A percentile compares a stretch with the other conserved stretches of the same genome.
Evolutionary conservation across 768 basidiomycete genomes (phyloP).

Genomic region (Tricholoma bakamatsutake): DNA sequence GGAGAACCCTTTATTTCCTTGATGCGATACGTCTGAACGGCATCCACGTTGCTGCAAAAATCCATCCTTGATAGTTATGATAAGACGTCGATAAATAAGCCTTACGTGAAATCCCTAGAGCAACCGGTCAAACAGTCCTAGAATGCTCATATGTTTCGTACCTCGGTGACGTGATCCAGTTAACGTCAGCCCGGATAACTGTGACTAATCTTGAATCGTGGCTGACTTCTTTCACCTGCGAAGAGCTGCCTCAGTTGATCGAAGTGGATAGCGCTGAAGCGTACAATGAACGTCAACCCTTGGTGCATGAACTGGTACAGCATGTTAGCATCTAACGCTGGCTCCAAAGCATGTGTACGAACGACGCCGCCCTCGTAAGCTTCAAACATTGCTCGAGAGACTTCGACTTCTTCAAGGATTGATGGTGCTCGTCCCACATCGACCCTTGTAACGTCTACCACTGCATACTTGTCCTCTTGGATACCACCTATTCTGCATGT

Average conservation of each 20-base stretch:
- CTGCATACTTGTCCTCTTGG: slow-evolving; percentile 72
- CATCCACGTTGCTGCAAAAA: slow-evolving; percentile 61
- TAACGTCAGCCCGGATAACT: slow-evolving; percentile 69
- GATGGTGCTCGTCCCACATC: slow-evolving; percentile 26
- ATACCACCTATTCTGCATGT: slow-evolving; percentile 38
- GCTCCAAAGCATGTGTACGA: slow-evolving; percentile 15
- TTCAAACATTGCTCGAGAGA: slow-evolving; percentile 81
- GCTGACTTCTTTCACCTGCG: slow-evolving; percentile 69
- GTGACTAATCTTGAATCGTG: slow-evolving; percentile 74
- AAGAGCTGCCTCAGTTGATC: neutral
- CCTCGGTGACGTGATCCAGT: slow-evolving; percentile 77
- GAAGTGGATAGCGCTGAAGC: slow-evolving; percentile 10
- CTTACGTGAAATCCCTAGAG: slow-evolving; percentile 70
- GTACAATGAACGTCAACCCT: slow-evolving; percentile 73
- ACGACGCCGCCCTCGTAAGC: slow-evolving; percentile 87
- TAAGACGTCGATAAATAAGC: neutral
- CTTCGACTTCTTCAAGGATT: slow-evolving; percentile 77
- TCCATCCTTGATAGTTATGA: neutral
- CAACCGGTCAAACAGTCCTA: neutral
- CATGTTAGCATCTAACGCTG: neutral
- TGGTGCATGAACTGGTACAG: slow-evolving; percentile 77
- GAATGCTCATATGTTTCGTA: slow-evolving; percentile 13
- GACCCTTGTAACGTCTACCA: slow-evolving; percentile 56
- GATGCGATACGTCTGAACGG: slow-evolving; percentile 71
- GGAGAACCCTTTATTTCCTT: slow-evolving; percentile 53